Percentiles rank a stretch among this genome's conserved stretches.
Evolutionary conservation across 169 alveolate species (phyloP).

Genomic region (Plasmodium chabaudi): DNA sequence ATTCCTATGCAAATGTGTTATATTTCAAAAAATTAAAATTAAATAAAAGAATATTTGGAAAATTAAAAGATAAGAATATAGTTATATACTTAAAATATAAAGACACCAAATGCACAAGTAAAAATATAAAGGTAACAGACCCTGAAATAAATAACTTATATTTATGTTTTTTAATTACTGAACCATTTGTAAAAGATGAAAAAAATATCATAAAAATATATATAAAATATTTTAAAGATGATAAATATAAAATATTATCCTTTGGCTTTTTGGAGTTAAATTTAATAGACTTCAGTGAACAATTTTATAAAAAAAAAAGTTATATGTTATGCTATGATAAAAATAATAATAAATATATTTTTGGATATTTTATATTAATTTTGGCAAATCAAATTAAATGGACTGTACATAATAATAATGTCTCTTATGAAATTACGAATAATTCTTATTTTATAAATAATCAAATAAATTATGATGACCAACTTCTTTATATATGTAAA

Average conservation of each 20-base stretch:
- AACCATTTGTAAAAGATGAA: slow-evolving; percentile 48
- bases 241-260: slow-evolving; percentile 64
- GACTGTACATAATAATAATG: slow-evolving; percentile 50
- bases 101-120: slow-evolving; percentile 60
- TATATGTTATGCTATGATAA: slow-evolving; percentile 75
- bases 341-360: slow-evolving; percentile 51
- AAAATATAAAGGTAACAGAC: slow-evolving; percentile 30
- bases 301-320: slow-evolving; percentile 69
- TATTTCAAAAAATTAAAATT: slow-evolving; percentile 61
- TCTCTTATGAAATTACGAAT: slow-evolving; percentile 23
- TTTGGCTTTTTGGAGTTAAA: slow-evolving; percentile 66
- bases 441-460: slow-evolving; percentile 52
- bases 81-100: slow-evolving; percentile 70
- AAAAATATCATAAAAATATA: slow-evolving; percentile 62
- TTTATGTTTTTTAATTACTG: slow-evolving; percentile 60
- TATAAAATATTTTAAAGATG: slow-evolving; percentile 69
- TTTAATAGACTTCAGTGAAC: slow-evolving; percentile 32
- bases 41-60: slow-evolving; percentile 58
- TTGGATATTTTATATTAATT: slow-evolving; percentile 63
- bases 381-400: slow-evolving; percentile 71
- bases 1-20: slow-evolving; percentile 51
- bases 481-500: slow-evolving; percentile 68
- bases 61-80: slow-evolving; percentile 54
- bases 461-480: slow-evolving; percentile 45
- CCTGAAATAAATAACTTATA: slow-evolving; percentile 49